Conservation (phyloP, 2,329 filamentous ascomycete genomes). For the Elsinoe perseae region DNA sequence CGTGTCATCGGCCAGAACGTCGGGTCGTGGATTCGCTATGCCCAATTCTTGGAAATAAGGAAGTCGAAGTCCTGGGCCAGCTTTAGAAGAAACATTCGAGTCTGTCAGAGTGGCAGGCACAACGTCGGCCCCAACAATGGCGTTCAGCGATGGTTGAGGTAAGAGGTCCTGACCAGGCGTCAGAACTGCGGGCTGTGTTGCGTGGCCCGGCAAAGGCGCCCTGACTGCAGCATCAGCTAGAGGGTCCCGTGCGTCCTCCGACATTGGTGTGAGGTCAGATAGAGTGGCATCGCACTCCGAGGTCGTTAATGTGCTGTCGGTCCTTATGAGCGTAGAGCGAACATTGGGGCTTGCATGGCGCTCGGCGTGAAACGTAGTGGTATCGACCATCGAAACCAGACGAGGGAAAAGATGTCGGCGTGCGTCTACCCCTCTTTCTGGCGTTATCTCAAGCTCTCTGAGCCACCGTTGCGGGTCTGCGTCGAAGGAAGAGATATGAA, state of each 20-base stretch:
- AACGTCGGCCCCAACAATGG: constrained; percentile 18
- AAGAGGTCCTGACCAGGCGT: background rate
- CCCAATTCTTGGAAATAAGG: constrained; percentile 48
- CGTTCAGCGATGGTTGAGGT: constrained; percentile 14
- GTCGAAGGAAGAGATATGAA: background rate
- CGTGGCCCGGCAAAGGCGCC: background rate
- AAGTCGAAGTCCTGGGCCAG: constrained; percentile 39
- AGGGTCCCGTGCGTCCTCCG: constrained; percentile 4
- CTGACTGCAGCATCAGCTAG: constrained; percentile 1
- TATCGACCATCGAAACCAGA: constrained; percentile 5
- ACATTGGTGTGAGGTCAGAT: background rate
- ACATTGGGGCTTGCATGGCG: background rate
- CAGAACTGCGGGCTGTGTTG: constrained; percentile 11
- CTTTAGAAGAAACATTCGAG: constrained; percentile 20
- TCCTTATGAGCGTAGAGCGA: background rate
- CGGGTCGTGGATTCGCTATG: constrained; percentile 42
- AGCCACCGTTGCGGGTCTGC: constrained; percentile 6
- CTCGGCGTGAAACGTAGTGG: constrained; percentile 2
- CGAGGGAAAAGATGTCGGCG: background rate
- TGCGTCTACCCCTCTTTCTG: constrained; percentile 9
- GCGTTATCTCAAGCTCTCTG: constrained; percentile 11
- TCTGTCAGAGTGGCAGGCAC: constrained; percentile 13
- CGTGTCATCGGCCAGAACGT: constrained; percentile 26
- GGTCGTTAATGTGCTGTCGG: background rate
- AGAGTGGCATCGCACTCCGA: constrained; percentile 6